Base-by-base conservation (phyloP, 768 basidiomycete species). In the Hericium coralloides region DNA sequence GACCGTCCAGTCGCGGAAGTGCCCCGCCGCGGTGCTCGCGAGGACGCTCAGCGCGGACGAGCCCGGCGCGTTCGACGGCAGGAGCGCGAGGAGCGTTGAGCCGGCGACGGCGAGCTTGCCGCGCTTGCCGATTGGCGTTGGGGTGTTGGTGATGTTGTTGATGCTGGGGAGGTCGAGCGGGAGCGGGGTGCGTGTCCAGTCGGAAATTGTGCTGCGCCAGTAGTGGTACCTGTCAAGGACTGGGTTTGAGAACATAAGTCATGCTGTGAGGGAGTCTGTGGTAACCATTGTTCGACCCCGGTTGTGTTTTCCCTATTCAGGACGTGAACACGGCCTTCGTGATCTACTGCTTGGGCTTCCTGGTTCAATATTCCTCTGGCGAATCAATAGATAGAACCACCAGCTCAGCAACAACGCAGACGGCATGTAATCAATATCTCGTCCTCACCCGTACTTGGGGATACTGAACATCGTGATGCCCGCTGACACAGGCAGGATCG, bases 231-330 rank as follows among this genome's bases (percentile, higher is more conserved):
- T 62, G 47, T 45, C 17, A 18, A 25, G 56, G 56, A 26, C 25
- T 58, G 3, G 45, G 60, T 17, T 55, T 65, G 52, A 57, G 52
- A 38, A 50, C 49, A 43, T 48, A 43, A 58, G 4, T n/a, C 3
- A 45, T 45, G 51, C 37, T 4, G 36, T 37, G 25, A 58, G 26
- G 31, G 38, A 41, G 1, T n/a, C 49, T 50, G 51, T 26, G 17
- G 18, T 36, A 71, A 71, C 72, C 70, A 72, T 56, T 62, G 64
- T 49, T 72, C 69, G 12, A 60, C 59, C 12, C 70, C 70, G 1
- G 70, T 72, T 4, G 69, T 70, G 53, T 72, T 73, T 60, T 73
- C 70, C n/a, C 72, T 59, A 53, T 73, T 72, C 38, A 71, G 57
- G 1, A 72, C 70, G 52, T 72, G 70, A 23, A 72, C 56, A 12